phyloP scores from a whole-genome alignment of 768 basidiomycete genomes.

The Glaciozyma martinii region DNA sequence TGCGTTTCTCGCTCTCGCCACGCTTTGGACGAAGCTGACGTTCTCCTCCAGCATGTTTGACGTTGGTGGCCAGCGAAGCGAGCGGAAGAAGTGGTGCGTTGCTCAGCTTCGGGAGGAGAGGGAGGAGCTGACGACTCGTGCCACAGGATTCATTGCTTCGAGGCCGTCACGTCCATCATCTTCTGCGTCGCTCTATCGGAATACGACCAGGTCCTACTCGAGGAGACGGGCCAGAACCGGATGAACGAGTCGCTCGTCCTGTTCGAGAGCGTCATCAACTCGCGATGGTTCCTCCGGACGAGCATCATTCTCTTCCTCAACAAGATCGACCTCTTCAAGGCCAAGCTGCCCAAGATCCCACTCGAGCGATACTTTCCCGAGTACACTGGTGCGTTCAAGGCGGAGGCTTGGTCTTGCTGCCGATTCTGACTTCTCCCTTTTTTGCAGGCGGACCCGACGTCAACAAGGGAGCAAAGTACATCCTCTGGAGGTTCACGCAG shows the following conservation, averaged over 20 bases:
- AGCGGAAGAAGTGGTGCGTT: constrained; percentile 60
- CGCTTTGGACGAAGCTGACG: neutral
- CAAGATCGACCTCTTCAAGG: constrained; percentile 69
- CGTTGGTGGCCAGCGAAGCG: constrained; percentile 68
- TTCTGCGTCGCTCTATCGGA: constrained; percentile 68
- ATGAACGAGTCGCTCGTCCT: constrained; percentile 66
- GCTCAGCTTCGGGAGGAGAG: neutral
- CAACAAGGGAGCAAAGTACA: constrained; percentile 48
- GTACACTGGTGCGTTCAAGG: constrained; percentile 27
- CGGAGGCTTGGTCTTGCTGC: neutral
- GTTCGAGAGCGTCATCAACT: constrained; percentile 71
- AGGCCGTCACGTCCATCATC: constrained; percentile 69
- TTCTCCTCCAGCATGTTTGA: constrained; percentile 54
- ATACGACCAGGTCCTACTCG: constrained; percentile 63
- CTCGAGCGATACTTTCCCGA: constrained; percentile 46
- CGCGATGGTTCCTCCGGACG: constrained; percentile 58
- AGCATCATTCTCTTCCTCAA: constrained; percentile 60
- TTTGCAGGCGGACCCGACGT: constrained; percentile 41
- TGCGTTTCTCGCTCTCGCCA: constrained; percentile 23
- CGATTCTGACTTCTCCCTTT: neutral
- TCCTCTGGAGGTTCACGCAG: constrained; percentile 91
- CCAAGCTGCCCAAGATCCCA: constrained; percentile 55
- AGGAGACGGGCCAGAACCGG: constrained; percentile 57
- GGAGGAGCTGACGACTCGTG: neutral
- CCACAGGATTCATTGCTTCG: constrained; percentile 59